These are phyloP conservation scores for Pythium brachiatum DNA, from an alignment of 352 stramenopile genomes.

Conservation along the genomic window DNA sequence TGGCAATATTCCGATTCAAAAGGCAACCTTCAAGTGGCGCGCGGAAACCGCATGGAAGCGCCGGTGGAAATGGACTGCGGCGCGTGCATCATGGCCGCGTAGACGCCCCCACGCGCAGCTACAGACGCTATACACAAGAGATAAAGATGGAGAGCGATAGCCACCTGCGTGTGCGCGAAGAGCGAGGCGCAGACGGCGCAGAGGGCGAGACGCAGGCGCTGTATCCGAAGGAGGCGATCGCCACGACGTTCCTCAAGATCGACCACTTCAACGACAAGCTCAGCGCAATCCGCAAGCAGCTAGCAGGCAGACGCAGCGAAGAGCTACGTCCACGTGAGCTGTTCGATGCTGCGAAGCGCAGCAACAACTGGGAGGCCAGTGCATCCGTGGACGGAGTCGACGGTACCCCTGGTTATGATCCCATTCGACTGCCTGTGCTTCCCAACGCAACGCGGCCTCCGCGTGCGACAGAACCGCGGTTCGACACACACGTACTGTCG, in stretches of 20 bases:
- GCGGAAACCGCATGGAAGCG: neutral
- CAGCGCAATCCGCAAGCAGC: conserved; percentile 35
- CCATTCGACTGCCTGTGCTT: conserved; percentile 17
- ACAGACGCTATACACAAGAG: neutral
- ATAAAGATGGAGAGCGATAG: neutral
- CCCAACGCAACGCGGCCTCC: conserved; percentile 5
- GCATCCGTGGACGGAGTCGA: neutral
- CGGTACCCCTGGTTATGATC: conserved; percentile 5
- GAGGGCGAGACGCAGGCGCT: neutral
- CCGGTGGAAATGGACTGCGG: neutral
- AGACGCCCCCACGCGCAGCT: neutral
- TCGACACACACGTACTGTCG: conserved; percentile 28
- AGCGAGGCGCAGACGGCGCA: neutral
- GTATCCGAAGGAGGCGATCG: conserved; percentile 23
- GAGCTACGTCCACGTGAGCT: neutral
- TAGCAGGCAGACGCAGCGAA: conserved; percentile 28
- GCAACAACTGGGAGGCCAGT: conserved; percentile 6
- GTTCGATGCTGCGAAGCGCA: neutral
- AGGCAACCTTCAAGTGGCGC: conserved; percentile 10
- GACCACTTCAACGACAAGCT: conserved; percentile 46
- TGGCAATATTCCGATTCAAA: conserved; percentile 10
- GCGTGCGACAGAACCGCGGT: conserved; percentile 15
- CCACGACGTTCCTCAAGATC: conserved; percentile 37
- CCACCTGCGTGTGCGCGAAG: neutral
- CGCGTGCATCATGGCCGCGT: neutral